Percentiles rank a stretch among this genome's conserved stretches.
These are phyloP conservation scores for Agroathelia rolfsii DNA, from an alignment of 1,284 basidiomycete species.

Conservation along the genomic window DNA sequence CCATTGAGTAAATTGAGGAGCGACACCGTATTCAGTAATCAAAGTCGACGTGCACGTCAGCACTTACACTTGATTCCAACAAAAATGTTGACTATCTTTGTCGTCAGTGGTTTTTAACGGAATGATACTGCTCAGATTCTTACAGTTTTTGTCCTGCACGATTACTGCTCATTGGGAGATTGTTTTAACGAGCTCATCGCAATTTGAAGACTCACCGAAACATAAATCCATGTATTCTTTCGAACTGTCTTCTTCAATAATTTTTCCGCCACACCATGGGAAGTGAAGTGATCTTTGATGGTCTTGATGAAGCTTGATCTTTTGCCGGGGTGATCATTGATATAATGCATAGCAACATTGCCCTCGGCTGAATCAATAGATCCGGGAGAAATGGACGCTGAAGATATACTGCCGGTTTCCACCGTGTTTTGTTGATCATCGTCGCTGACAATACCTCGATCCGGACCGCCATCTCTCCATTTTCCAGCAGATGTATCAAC, in stretches of 20 bases:
- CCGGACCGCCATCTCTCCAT: constrained; percentile 57
- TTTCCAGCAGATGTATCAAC: constrained; percentile 53
- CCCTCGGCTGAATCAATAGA: constrained; percentile 19
- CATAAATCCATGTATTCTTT: constrained; percentile 64
- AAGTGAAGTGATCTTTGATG: constrained; percentile 37
- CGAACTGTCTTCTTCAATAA: constrained; percentile 51
- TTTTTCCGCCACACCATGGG: constrained; percentile 43
- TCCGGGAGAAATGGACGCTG: constrained; percentile 10
- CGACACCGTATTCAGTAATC: constrained; percentile 15
- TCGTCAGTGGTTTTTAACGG: not conserved
- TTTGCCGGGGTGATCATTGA: constrained; percentile 22
- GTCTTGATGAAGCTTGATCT: constrained; percentile 29
- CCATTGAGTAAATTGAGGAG: no score
- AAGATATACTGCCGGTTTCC: constrained; percentile 17
- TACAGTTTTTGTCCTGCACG: constrained; percentile 38
- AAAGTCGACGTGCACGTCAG: not conserved
- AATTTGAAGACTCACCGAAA: constrained; percentile 35
- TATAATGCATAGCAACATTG: constrained; percentile 42
- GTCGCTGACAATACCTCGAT: constrained; percentile 44
- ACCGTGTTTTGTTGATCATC: constrained; percentile 19
- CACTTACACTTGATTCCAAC: constrained; percentile 54
- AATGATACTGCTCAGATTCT: constrained; percentile 11
- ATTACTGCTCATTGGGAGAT: constrained; percentile 1
- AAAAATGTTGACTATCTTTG: constrained; percentile 60
- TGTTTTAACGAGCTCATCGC: not conserved